Conservation (phyloP, 1,284 basidiomycete genomes). For the Tylopilus sp. region DNA sequence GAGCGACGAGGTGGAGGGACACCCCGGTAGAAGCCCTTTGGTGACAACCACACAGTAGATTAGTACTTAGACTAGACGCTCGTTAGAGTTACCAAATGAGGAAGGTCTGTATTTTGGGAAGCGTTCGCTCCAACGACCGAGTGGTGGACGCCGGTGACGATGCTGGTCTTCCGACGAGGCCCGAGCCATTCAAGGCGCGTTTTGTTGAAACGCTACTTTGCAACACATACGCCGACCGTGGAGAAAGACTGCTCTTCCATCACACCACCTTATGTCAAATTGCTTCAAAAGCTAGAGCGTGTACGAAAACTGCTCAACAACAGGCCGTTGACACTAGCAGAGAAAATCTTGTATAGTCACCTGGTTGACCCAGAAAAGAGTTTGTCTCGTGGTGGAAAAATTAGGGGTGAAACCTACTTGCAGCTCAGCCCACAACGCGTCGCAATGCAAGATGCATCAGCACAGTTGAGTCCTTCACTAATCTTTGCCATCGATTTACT, state of each 20-base stretch:
- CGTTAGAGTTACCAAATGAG: not conserved
- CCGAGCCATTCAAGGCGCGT: constrained; percentile 6
- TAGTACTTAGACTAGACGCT: too few species aligned
- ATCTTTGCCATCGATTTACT: constrained; percentile 5
- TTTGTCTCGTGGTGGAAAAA: constrained; percentile 59
- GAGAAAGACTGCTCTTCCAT: constrained; percentile 76
- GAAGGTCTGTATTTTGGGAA: not conserved
- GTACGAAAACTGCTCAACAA: constrained; percentile 68
- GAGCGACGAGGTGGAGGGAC: constrained; percentile 59
- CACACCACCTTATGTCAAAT: constrained; percentile 80
- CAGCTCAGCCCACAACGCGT: constrained; percentile 90
- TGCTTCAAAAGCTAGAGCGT: constrained; percentile 70
- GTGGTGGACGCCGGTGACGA: constrained; percentile 1
- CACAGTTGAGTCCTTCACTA: constrained; percentile 62
- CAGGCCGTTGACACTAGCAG: constrained; percentile 83
- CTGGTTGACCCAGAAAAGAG: constrained; percentile 75
- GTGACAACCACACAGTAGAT: constrained; percentile 39
- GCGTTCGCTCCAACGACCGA: not conserved
- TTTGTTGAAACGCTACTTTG: constrained; percentile 38
- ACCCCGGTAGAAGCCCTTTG: constrained; percentile 50
- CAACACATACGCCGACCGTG: constrained; percentile 48
- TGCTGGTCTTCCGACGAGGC: constrained; percentile 20
- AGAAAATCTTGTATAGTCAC: constrained; percentile 98
- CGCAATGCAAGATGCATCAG: constrained; percentile 98
- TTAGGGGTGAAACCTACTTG: constrained; percentile 86